Conservation (phyloP, 306 rosid genomes). For the Clitoria ternatea region DNA sequence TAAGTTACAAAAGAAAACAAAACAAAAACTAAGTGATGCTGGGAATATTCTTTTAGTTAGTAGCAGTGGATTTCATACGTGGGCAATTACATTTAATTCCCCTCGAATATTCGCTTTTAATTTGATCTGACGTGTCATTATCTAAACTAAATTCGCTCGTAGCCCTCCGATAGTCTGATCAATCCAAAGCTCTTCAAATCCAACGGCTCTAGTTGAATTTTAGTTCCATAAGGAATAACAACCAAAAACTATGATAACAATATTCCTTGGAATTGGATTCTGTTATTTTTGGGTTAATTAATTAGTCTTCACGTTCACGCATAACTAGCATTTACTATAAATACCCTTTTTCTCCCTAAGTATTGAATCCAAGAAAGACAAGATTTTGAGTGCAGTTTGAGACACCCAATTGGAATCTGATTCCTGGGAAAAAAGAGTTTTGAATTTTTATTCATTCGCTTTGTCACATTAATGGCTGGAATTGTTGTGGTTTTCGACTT, state of each 20-base stretch:
- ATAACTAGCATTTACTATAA: constrained; percentile 30
- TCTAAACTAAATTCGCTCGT: background rate
- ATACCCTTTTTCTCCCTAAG: background rate
- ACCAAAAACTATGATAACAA: too few species aligned
- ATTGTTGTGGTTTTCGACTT: constrained; percentile 62
- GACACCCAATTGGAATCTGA: background rate
- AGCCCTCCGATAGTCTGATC: background rate
- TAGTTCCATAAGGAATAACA: background rate
- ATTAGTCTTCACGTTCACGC: background rate
- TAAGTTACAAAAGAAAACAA: background rate
- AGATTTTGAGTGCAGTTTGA: background rate
- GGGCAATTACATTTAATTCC: constrained; percentile 18
- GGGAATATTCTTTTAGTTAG: background rate
- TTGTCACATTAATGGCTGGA: constrained; percentile 40
- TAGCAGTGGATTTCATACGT: background rate
- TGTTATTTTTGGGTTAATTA: too few species aligned
- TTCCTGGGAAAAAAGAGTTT: background rate
- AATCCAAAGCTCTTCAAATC: background rate
- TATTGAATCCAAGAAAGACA: background rate
- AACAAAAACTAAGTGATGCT: background rate
- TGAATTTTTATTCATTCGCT: background rate
- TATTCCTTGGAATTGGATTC: background rate
- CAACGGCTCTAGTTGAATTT: background rate
- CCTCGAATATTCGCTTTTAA: constrained; percentile 41
- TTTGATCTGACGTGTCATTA: background rate